phyloP scores from a whole-genome alignment of 2,329 filamentous ascomycete species.

The Hirsutella thompsonii region DNA sequence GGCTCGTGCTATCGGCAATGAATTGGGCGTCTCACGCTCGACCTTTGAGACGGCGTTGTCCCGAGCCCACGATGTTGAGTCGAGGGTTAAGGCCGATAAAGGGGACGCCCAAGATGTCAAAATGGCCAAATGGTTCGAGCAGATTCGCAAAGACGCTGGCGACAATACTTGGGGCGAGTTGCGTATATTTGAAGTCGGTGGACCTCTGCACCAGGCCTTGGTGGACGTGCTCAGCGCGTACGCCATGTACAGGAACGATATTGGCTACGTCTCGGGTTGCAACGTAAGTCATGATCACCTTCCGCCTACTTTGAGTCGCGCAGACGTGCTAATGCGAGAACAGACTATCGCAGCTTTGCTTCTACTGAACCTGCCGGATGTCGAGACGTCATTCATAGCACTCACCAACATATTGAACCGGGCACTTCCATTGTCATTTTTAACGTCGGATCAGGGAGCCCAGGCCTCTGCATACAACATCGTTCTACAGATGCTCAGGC shows the following conservation, averaged over 20 bases:
- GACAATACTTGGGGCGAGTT: conserved; percentile 57
- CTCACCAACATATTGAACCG: conserved; percentile 70
- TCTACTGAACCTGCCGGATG: conserved; percentile 54
- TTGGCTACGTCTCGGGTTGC: conserved; percentile 63
- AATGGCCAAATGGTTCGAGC: conserved; percentile 47
- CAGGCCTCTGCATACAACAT: conserved; percentile 58
- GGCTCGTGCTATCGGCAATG: conserved; percentile 60
- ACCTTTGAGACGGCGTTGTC: conserved; percentile 61
- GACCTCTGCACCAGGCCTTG: conserved; percentile 54
- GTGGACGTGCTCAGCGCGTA: conserved; percentile 68
- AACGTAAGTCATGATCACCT: conserved; percentile 41
- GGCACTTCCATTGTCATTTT: conserved; percentile 61
- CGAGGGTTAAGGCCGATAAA: conserved; percentile 37
- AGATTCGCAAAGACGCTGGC: conserved; percentile 51
- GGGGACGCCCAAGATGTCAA: conserved; percentile 39
- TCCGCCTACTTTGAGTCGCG: neutral
- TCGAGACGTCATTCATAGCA: conserved; percentile 53
- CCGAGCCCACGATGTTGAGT: conserved; percentile 51
- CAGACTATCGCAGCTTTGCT: conserved; percentile 62
- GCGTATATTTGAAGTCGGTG: conserved; percentile 55
- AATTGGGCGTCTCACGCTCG: conserved; percentile 50
- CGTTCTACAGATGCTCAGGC: conserved; percentile 50
- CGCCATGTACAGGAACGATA: conserved; percentile 69
- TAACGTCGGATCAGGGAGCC: conserved; percentile 55
- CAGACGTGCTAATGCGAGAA: neutral